These are phyloP conservation scores for Marchantia paleacea DNA, from an alignment of 225 moss, liverwort and hornwort species.

Conservation along the genomic window DNA sequence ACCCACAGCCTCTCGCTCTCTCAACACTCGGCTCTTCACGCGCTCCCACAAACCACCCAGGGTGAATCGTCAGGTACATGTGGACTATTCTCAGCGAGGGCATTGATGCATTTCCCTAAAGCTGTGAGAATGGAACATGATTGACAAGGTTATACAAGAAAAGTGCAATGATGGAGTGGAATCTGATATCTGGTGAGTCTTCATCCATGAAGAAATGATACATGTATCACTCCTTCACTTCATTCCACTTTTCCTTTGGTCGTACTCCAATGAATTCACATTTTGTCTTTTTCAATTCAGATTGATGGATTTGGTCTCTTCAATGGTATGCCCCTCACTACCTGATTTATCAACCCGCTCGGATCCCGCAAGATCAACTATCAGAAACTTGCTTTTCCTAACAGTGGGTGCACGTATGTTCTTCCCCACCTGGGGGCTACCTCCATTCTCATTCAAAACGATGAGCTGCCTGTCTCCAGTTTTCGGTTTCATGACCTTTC, in stretches of 20 bases:
- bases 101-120: slow-evolving; percentile 95
- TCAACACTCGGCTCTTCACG: no score
- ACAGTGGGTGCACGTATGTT: slow-evolving; percentile 69
- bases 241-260: no score
- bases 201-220: no score
- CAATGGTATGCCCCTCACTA: slow-evolving; percentile 92
- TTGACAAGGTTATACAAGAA: no score
- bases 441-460: slow-evolving; percentile 60
- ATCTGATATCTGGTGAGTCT: no score
- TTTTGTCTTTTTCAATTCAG: no score
- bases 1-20: no score
- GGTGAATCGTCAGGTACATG: no score
- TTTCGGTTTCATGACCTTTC: slow-evolving; percentile 63
- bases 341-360: slow-evolving; percentile 93
- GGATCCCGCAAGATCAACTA: slow-evolving; percentile 91
- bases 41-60: no score
- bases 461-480: slow-evolving; percentile 50
- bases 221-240: no score
- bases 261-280: no score
- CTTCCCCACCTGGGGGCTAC: slow-evolving; percentile 53
- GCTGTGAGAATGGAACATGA: slow-evolving; percentile 95
- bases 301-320: slow-evolving; percentile 97
- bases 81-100: slow-evolving; percentile 85
- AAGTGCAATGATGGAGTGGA: no score
- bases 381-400: slow-evolving; percentile 78